Conservation (phyloP, 805 yeast species). For the Candida nitratophila region DNA sequence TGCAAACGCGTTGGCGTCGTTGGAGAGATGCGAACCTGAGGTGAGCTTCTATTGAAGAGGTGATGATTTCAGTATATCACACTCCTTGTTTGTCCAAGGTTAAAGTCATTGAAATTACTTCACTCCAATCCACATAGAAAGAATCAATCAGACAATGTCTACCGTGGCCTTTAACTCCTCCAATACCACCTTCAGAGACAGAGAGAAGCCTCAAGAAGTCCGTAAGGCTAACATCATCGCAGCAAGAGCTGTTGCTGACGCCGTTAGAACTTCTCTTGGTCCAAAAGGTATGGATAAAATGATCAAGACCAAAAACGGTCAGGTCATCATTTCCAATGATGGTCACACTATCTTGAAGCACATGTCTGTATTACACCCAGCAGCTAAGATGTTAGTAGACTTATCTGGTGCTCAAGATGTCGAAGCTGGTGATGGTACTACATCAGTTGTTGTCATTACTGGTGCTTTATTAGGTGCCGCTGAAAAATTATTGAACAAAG, state of each 20-base stretch:
- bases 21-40: not conserved
- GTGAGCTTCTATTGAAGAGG: not conserved
- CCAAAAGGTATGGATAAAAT: constrained; percentile 99
- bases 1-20: constrained; percentile 1
- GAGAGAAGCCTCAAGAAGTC: constrained; percentile 92
- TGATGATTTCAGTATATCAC: too few relatives aligned
- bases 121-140: too few relatives aligned
- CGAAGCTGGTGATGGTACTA: constrained; percentile 99
- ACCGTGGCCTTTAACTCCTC: constrained; percentile 35
- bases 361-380: constrained; percentile 98
- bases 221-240: constrained; percentile 84
- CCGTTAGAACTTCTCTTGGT: constrained; percentile 90
- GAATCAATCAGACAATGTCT: constrained; percentile 7
- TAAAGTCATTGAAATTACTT: not conserved
- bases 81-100: too few relatives aligned
- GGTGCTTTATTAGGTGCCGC: constrained; percentile 95
- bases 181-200: constrained; percentile 86
- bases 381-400: constrained; percentile 94
- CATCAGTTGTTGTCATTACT: constrained; percentile 91
- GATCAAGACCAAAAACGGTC: constrained; percentile 91
- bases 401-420: constrained; percentile 96
- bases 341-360: constrained; percentile 96
- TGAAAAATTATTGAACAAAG: constrained; percentile 80
- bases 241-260: constrained; percentile 92
- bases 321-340: constrained; percentile 92